phyloP scores from a whole-genome alignment of 2,329 filamentous ascomycete genomes.

The Thelonectria discophora region DNA sequence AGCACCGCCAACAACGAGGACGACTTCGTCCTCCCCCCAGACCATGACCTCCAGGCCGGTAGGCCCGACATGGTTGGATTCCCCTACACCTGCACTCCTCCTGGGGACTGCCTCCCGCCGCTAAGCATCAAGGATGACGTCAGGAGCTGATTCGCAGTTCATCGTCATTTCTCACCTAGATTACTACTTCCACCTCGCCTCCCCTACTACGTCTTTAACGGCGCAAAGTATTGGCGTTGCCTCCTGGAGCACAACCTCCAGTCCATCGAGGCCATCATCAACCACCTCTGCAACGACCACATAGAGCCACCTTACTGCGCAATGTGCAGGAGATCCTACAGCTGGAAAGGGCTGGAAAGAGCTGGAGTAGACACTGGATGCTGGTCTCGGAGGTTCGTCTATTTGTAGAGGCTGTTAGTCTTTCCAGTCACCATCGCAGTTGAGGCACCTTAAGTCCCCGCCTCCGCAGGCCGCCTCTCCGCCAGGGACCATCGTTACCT shows the following conservation, averaged over 20 bases:
- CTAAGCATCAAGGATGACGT: not conserved
- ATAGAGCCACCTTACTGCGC: slow-evolving; percentile 2
- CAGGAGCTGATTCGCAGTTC: not conserved
- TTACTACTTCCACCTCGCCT: slow-evolving; percentile 9
- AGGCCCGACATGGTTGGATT: not conserved
- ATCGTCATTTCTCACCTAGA: not conserved
- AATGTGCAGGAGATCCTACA: not conserved
- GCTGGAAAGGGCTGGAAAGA: too few species aligned
- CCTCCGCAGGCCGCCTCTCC: too few species aligned
- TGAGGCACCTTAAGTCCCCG: too few species aligned
- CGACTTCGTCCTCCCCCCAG: not conserved
- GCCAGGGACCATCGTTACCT: too few species aligned
- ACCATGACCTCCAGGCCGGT: not conserved
- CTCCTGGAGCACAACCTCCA: not conserved
- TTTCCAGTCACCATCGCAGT: too few species aligned
- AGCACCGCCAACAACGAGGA: not conserved
- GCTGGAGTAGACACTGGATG: too few species aligned
- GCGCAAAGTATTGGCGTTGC: not conserved
- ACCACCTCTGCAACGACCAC: slow-evolving; percentile 2
- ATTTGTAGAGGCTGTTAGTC: too few species aligned
- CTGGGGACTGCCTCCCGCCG: not conserved
- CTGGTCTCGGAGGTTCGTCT: too few species aligned
- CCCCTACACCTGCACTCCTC: not conserved
- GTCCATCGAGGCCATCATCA: slow-evolving; percentile 2
- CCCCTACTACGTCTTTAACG: not conserved